phyloP scores from a whole-genome alignment of 2,329 filamentous ascomycete species.

The Triangularia setosa region DNA sequence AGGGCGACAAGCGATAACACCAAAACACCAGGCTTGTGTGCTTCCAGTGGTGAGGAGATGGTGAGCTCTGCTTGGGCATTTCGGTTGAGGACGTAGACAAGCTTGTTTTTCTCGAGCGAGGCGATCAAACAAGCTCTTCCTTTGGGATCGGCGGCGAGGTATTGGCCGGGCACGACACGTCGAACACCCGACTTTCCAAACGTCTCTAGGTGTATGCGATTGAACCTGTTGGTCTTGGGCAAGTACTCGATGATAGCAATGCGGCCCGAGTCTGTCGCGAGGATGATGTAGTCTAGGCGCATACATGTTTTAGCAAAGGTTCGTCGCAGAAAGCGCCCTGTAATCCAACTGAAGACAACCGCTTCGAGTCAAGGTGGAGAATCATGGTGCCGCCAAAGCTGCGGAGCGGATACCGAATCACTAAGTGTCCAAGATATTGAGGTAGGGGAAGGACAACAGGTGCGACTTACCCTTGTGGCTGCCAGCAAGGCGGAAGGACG shows the following conservation, averaged over 20 bases:
- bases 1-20: slow-evolving; percentile 84
- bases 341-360: slow-evolving; percentile 10
- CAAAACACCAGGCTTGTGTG: slow-evolving; percentile 86
- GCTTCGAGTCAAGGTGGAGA: slow-evolving; percentile 15
- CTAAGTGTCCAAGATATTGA: slow-evolving; percentile 56
- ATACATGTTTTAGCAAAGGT: slow-evolving; percentile 26
- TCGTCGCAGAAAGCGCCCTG: slow-evolving; percentile 19
- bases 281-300: slow-evolving; percentile 82
- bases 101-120: slow-evolving; percentile 97
- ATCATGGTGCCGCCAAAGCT: slow-evolving; percentile 22
- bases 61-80: slow-evolving; percentile 92
- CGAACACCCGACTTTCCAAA: slow-evolving; percentile 96
- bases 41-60: slow-evolving; percentile 94
- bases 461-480: slow-evolving; percentile 85
- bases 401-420: slow-evolving; percentile 54
- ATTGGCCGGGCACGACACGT: slow-evolving; percentile 91
- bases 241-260: slow-evolving; percentile 93
- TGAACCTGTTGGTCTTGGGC: slow-evolving; percentile 80
- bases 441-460: slow-evolving; percentile 27
- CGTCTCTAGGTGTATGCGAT: slow-evolving; percentile 88
- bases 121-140: slow-evolving; percentile 92
- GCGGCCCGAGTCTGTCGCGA: slow-evolving; percentile 91
- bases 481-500: slow-evolving; percentile 86
- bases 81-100: slow-evolving; percentile 96
- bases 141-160: slow-evolving; percentile 91